Conservation (phyloP, 2,329 filamentous ascomycete species). For the Pleurostoma richardsiae region DNA sequence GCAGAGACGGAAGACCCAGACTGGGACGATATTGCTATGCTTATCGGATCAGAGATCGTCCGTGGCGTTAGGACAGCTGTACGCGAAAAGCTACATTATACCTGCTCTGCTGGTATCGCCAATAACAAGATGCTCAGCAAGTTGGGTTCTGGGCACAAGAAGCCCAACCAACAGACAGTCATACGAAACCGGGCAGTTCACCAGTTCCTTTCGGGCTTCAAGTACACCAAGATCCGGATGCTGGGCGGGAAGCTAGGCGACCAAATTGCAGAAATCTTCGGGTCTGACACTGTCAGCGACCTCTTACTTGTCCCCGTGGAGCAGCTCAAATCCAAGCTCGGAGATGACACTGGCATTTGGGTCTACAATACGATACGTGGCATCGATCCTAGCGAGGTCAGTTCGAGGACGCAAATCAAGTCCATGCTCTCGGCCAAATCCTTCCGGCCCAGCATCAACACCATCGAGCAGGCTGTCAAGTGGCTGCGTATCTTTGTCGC, state of each 20-base stretch:
- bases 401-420: constrained; percentile 87
- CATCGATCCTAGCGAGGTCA: constrained; percentile 83
- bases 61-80: constrained; percentile 67
- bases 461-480: constrained; percentile 68
- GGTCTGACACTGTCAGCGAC: constrained; percentile 73
- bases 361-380: constrained; percentile 81
- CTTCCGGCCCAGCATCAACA: constrained; percentile 79
- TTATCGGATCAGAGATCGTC: constrained; percentile 85
- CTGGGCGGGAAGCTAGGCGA: constrained; percentile 94
- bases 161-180: constrained; percentile 93
- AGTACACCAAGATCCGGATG: constrained; percentile 92
- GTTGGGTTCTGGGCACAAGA: constrained; percentile 84
- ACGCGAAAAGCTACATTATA: constrained; percentile 70
- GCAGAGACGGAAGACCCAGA: constrained; percentile 79
- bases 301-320: constrained; percentile 68
- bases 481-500: constrained; percentile 91
- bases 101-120: constrained; percentile 84
- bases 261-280: constrained; percentile 74
- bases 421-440: constrained; percentile 97
- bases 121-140: constrained; percentile 95
- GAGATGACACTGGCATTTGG: constrained; percentile 82
- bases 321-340: constrained; percentile 71
- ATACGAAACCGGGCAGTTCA: constrained; percentile 78
- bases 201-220: constrained; percentile 77
- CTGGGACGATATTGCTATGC: constrained; percentile 90